Evolutionary conservation across 192 early-diverging fungal species (phyloP).

Genomic region (Coemansia biformis): DNA sequence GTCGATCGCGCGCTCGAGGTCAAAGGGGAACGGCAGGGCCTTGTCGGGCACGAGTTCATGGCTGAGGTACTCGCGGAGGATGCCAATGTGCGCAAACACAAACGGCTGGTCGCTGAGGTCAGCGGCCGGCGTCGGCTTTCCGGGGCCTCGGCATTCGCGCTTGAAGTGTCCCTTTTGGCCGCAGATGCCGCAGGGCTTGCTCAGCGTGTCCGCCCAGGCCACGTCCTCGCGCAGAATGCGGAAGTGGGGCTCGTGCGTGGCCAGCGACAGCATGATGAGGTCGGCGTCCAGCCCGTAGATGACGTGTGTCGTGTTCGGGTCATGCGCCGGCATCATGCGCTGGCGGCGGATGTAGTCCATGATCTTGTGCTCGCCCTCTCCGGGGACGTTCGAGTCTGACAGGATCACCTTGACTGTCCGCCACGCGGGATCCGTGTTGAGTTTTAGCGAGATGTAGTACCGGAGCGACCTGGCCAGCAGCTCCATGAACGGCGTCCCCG

Average conservation of each 20-base stretch:
- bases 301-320: conserved; percentile 91
- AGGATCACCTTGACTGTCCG: conserved; percentile 78
- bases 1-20: conserved; percentile 89
- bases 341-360: conserved; percentile 93
- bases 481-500: conserved; percentile 96
- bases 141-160: conserved; percentile 22
- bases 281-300: conserved; percentile 94
- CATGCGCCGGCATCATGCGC: conserved; percentile 69
- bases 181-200: conserved; percentile 61
- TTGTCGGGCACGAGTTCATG: conserved; percentile 65
- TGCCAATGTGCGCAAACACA: conserved; percentile 73
- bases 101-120: conserved; percentile 58
- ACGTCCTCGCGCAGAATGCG: conserved; percentile 94
- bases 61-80: conserved; percentile 89
- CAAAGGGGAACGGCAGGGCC: conserved; percentile 67
- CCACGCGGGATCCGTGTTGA: conserved; percentile 87
- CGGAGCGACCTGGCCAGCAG: conserved; percentile 78
- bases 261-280: conserved; percentile 94
- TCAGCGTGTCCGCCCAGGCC: conserved; percentile 70
- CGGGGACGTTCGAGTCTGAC: conserved; percentile 92
- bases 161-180: conserved; percentile 63
- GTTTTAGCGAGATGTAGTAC: conserved; percentile 81
- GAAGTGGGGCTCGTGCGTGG: conserved; percentile 97
- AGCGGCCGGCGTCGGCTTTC: conserved; percentile 14
- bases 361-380: conserved; percentile 99